Base-by-base conservation (phyloP, 2,329 filamentous ascomycete genomes). In the Colletotrichum agaves region DNA sequence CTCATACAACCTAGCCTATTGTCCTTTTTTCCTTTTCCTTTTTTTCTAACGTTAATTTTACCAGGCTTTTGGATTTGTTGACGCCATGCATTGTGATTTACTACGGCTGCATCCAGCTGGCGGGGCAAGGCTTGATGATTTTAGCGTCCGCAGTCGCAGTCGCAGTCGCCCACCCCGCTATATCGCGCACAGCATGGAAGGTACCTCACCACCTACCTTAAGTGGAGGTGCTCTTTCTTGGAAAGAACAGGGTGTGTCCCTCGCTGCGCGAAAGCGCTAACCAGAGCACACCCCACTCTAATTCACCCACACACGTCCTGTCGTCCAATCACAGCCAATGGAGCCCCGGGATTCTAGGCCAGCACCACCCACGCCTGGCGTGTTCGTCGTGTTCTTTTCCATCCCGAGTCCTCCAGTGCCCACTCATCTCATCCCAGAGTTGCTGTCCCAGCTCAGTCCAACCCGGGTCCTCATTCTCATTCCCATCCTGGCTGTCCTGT, bases 221-320 rank as follows among this genome's bases (percentile, higher is more conserved):
- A 27, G 27, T 31, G 35, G 35, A 15, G 35, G 10, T 15, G 35
- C 44, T 62, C 44, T 35, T 67, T 67, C 57, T 56, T n/a, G n/a
- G n/a, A n/a, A 61, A 69, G 44, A 67, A 67, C 62, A 67, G 52
- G 62, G 56, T 61, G 44, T 56, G 49, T 67, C 46, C 66, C 62
- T 44, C 63, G 35, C 37, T 27, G 37, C 57, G 63, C 56, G 66
- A 62, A 62, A 49, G 63, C 63, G 66, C 66, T 69, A 69, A 35
- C 47, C 47, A 52, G 8, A 31, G 56, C 47, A 3, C 23, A 33
- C 23, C 44, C 62, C 41, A 57, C 47, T 17, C 8, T 4, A 35
- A 21, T 2, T 62, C 57, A 65, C 61, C 47, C 23, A 49, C 41
- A 44, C 19, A 1, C 6, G 12, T 4, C 1, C 12, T 11, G 1